Base-by-base conservation (phyloP, 2,329 filamentous ascomycete genomes). In the Sporothrix euskadiensis region DNA sequence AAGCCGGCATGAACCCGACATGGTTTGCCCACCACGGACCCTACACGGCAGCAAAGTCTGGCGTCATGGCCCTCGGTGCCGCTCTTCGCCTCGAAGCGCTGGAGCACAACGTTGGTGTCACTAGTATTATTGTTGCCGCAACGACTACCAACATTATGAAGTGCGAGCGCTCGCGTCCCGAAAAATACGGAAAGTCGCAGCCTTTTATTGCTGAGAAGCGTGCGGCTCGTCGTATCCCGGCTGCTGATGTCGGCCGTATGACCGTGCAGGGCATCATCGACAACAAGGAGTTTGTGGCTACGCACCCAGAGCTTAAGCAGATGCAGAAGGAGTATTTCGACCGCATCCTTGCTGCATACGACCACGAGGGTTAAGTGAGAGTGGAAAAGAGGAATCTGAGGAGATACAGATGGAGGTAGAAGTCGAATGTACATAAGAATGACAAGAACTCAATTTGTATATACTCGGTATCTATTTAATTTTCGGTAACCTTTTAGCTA, bases 251-350 rank as follows among this genome's bases (percentile, higher is more conserved):
- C 22, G 66, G 72, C 10, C n/a, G 56, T 2, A 73, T 73, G 72
- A 70, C 56, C 9, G 66, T 73, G 5, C 30, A 69, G 44, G 72
- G 72, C 26, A 73, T 73, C 56, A 35, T 59, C 7, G 66, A 73
- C n/a, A 69, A 73, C 56, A 69, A 69, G 30, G 72, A 73, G 41
- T 73, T 66, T 66, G 66, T 73, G 16, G 72, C 72, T 16, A 73
- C 72, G 26, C 72, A 73, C 56, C 65, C 72, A 9, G 72, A 73
- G 5, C 56, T 73, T 14, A 73, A 73, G 56, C 52, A 61, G 54
- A 69, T 61, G 65, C 65, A 69, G 30, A 70, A 73, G 56, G 65
- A 69, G 30, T 73, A 70, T 41, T 73, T 73, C 65, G 72, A 70
- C 16, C 52, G 72, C 16, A 73, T 73, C 10, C 41, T 73, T 5